Evolutionary conservation across 2,329 filamentous ascomycete species (phyloP).

Genomic region (Pseudogymnoascus sp.): DNA sequence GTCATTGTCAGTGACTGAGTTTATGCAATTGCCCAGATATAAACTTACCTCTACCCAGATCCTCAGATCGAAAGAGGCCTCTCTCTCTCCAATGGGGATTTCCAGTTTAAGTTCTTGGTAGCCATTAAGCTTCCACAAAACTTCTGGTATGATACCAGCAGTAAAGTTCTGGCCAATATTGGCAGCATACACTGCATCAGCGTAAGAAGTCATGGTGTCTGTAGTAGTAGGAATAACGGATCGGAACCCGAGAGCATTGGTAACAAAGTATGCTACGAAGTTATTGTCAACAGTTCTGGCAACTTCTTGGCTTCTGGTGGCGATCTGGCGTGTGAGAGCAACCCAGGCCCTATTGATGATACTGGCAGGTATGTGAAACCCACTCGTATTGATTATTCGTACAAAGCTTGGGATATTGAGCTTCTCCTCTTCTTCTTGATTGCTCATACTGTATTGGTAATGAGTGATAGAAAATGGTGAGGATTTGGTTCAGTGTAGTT

Average conservation of each 20-base stretch:
- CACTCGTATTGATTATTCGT: background rate
- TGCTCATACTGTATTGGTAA: background rate
- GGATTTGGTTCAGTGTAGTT: background rate
- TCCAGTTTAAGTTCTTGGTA: background rate
- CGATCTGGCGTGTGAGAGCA: background rate
- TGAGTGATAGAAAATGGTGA: background rate
- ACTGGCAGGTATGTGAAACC: background rate
- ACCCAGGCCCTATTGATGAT: background rate
- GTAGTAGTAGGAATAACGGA: background rate
- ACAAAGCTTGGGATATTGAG: background rate
- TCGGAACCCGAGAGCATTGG: background rate
- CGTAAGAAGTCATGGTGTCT: background rate
- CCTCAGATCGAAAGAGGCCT: background rate
- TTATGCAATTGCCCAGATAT: background rate
- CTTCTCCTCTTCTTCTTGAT: background rate
- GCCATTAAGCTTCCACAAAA: background rate
- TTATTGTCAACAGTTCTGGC: background rate
- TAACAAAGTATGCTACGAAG: background rate
- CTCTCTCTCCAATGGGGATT: background rate
- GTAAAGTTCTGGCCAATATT: background rate
- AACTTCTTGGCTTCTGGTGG: background rate
- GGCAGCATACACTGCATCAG: background rate
- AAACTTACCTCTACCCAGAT: background rate
- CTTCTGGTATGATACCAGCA: background rate
- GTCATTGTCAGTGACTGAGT: background rate